Percentiles rank a stretch among this genome's conserved stretches.
These are phyloP conservation scores for Tylopilus sp. DNA, from an alignment of 768 basidiomycete species.

Conservation along the genomic window DNA sequence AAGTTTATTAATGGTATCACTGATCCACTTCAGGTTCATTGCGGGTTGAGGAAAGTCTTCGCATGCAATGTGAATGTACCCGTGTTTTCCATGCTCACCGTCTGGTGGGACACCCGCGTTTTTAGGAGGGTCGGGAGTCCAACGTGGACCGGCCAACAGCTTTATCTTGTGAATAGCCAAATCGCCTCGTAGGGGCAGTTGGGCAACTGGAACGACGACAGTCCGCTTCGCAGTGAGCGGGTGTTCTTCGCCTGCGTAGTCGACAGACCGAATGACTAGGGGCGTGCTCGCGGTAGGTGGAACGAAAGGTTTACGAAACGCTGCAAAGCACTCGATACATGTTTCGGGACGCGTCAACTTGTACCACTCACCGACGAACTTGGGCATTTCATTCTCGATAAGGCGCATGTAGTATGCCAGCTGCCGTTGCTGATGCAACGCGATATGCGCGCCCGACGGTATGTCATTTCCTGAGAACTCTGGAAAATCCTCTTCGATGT, in stretches of 20 bases:
- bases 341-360: constrained; percentile 5
- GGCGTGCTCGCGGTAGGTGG: constrained; percentile 59
- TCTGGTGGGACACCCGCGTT: constrained; percentile 56
- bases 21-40: constrained; percentile 95
- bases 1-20: constrained; percentile 77
- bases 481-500: constrained; percentile 35
- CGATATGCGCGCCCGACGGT: constrained; percentile 65
- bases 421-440: constrained; percentile 71
- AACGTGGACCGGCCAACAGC: constrained; percentile 84
- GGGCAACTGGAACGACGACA: constrained; percentile 70
- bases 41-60: constrained; percentile 79
- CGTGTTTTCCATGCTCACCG: constrained; percentile 52
- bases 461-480: constrained; percentile 51
- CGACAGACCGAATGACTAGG: constrained; percentile 67
- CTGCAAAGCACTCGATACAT: constrained; percentile 36
- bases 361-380: constrained; percentile 67
- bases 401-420: constrained; percentile 75
- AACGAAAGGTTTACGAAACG: constrained; percentile 76
- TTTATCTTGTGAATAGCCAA: constrained; percentile 79
- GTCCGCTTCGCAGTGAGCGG: constrained; percentile 68
- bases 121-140: constrained; percentile 70
- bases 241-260: constrained; percentile 75
- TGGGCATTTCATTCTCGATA: constrained; percentile 86
- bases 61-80: constrained; percentile 87
- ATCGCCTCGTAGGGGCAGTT: constrained; percentile 62